These are phyloP conservation scores for Tolypocladium album DNA, from an alignment of 2,329 filamentous ascomycete species.

Conservation along the genomic window DNA sequence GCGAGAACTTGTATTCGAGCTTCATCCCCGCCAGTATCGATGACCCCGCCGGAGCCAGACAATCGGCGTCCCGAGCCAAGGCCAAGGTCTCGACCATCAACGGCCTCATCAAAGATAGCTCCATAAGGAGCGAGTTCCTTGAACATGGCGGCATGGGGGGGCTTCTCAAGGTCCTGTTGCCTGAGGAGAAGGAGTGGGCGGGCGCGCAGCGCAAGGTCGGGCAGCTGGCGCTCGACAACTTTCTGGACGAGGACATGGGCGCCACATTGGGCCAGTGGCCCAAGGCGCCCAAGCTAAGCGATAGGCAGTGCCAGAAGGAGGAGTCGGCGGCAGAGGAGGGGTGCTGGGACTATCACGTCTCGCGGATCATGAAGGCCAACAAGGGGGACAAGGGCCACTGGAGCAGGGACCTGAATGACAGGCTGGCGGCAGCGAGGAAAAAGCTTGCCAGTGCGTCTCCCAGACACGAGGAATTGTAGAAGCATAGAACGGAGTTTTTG, in stretches of 20 bases:
- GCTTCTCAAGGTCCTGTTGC: constrained; percentile 41
- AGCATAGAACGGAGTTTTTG: neutral
- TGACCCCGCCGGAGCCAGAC: constrained; percentile 11
- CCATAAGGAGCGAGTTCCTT: constrained; percentile 46
- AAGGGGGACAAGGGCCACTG: constrained; percentile 28
- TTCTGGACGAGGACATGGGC: constrained; percentile 55
- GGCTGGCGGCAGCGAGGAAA: constrained; percentile 22
- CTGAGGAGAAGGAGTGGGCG: constrained; percentile 36
- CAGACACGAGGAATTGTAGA: constrained; percentile 22
- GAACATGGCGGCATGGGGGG: constrained; percentile 39
- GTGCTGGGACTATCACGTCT: constrained; percentile 48
- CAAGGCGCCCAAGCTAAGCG: constrained; percentile 18
- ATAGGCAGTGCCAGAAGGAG: constrained; percentile 23
- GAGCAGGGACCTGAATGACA: constrained; percentile 30
- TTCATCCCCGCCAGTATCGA: constrained; percentile 20
- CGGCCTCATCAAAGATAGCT: constrained; percentile 42
- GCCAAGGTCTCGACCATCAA: constrained; percentile 40
- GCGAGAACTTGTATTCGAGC: constrained; percentile 28
- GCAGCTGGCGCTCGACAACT: constrained; percentile 51
- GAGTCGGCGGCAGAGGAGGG: constrained; percentile 29
- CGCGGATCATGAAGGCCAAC: constrained; percentile 24
- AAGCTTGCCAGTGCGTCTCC: constrained; percentile 10
- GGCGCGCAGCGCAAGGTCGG: constrained; percentile 42
- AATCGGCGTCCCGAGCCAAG: constrained; percentile 18
- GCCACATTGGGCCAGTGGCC: constrained; percentile 49